These are phyloP conservation scores for Theobroma cacao DNA, from an alignment of 345 rosid genomes.

Conservation along the genomic window DNA sequence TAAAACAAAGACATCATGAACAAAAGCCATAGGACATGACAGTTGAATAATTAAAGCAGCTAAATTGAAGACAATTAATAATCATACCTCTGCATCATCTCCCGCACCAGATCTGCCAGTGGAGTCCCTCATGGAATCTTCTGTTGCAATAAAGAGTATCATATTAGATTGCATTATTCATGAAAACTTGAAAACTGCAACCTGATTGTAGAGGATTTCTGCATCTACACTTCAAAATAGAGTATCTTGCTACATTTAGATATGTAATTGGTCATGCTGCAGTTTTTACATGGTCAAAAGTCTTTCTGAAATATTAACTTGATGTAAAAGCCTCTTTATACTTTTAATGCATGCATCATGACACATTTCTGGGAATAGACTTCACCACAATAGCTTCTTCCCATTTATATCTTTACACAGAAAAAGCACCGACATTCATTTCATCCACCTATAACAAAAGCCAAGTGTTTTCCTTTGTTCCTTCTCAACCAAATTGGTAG, in stretches of 20 bases:
- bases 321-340: neutral
- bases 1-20: neutral
- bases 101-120: constrained; percentile 23
- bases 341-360: neutral
- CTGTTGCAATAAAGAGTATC: constrained; percentile 18
- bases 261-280: neutral
- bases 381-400: too few relatives aligned
- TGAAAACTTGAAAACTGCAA: neutral
- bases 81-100: constrained; percentile 27
- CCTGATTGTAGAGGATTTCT: neutral
- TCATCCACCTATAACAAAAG: neutral
- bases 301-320: neutral
- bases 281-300: neutral
- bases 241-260: neutral
- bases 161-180: neutral
- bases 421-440: neutral
- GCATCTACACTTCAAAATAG: neutral
- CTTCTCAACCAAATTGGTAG: neutral
- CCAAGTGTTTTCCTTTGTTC: neutral
- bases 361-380: neutral
- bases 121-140: constrained; percentile 26
- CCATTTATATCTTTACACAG: too few relatives aligned
- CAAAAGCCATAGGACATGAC: neutral
- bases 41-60: neutral
- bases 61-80: neutral